These are phyloP conservation scores for Buddleja alternifolia DNA, from an alignment of 257 asterid species.

Conservation along the genomic window DNA sequence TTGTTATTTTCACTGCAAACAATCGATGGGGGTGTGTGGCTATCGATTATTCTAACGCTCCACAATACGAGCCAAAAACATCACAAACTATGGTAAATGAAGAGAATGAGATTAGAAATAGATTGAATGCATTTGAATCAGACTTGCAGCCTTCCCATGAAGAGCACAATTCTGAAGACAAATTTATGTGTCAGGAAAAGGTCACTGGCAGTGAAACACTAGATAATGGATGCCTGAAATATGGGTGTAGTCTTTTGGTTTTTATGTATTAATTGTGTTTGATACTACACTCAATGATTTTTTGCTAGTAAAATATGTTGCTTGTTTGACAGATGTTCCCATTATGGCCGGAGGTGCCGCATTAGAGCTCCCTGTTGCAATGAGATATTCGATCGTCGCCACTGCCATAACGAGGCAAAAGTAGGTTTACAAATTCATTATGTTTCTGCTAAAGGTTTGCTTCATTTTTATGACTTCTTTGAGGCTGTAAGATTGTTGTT, in stretches of 20 bases:
- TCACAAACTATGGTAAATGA: conserved; percentile 28
- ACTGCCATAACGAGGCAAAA: conserved; percentile 93
- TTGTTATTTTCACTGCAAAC: conserved; percentile 38
- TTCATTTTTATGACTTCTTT: conserved; percentile 4
- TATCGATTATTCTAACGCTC: conserved; percentile 41
- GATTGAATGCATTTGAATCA: conserved; percentile 27
- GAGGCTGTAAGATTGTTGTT: too few relatives aligned
- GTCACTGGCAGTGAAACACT: conserved; percentile 40
- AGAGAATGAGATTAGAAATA: conserved; percentile 31
- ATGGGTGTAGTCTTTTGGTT: conserved; percentile 61
- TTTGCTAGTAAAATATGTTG: conserved; percentile 23
- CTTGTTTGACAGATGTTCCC: conserved; percentile 64
- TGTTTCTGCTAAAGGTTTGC: not conserved
- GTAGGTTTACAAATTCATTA: conserved; percentile 36
- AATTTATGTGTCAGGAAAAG: conserved; percentile 26
- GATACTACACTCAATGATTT: conserved; percentile 2
- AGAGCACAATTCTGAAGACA: conserved; percentile 30
- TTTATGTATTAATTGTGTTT: not conserved
- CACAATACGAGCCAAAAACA: conserved; percentile 36
- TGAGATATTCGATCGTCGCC: conserved; percentile 81
- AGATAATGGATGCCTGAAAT: conserved; percentile 63
- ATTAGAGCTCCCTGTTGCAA: conserved; percentile 88
- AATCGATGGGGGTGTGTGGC: conserved; percentile 55
- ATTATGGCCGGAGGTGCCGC: conserved; percentile 83
- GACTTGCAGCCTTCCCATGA: conserved; percentile 35